Percentiles rank a stretch among this genome's conserved stretches.
Conservation (phyloP, 2,329 filamentous ascomycete species). For the Paecilomyces dactylethromorphus region DNA sequence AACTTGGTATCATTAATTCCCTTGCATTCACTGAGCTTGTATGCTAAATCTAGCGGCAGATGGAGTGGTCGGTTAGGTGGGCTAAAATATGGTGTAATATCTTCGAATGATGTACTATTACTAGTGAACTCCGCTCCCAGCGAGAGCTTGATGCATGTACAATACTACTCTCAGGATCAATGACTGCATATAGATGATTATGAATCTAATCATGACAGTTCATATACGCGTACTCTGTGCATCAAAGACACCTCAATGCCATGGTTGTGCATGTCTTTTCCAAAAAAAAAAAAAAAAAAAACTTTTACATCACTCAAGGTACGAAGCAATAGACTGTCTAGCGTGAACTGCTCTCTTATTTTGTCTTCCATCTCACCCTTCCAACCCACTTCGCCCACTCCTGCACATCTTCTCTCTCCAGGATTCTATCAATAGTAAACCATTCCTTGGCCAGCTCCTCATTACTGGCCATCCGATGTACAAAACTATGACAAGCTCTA, state of each 20-base stretch:
- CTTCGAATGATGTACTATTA: background rate
- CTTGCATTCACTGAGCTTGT: background rate
- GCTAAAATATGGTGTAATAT: background rate
- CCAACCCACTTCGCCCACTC: slow-evolving; percentile 68
- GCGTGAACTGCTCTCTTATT: slow-evolving; percentile 22
- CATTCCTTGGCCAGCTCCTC: slow-evolving; percentile 70
- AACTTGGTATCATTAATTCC: background rate
- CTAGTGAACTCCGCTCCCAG: background rate
- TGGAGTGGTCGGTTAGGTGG: background rate
- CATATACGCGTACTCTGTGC: background rate
- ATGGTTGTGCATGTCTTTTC: background rate
- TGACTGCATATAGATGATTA: background rate
- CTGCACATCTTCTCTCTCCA: slow-evolving; percentile 64
- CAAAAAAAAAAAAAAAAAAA: no score
- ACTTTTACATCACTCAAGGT: no score
- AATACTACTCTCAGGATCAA: background rate
- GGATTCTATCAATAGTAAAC: slow-evolving; percentile 65
- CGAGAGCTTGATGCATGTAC: background rate
- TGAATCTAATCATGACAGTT: background rate
- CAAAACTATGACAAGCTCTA: slow-evolving; percentile 74
- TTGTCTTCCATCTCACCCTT: slow-evolving; percentile 65
- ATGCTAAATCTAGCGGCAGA: background rate
- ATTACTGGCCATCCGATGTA: slow-evolving; percentile 68
- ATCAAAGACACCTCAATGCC: background rate
- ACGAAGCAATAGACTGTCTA: no score